These are phyloP conservation scores for Kodamaea arcana DNA, from an alignment of 1,139 yeast species.

Conservation along the genomic window DNA sequence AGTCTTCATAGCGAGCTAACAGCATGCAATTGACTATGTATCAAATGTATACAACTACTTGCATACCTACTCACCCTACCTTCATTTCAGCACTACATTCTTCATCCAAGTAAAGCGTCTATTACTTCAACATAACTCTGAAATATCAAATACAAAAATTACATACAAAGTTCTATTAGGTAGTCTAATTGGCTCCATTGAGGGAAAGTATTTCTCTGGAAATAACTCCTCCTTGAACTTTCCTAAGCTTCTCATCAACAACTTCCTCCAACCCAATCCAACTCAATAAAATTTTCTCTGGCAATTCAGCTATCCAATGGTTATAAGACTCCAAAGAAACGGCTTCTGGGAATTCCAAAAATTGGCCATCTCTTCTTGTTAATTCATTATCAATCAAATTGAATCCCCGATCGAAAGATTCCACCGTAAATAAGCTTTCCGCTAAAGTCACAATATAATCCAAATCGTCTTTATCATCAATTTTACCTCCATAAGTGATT, in stretches of 20 bases:
- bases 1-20: too few relatives aligned
- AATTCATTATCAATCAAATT: slow-evolving; percentile 29
- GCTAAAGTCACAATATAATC: slow-evolving; percentile 24
- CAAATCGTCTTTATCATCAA: slow-evolving; percentile 47
- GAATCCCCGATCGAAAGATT: slow-evolving; percentile 26
- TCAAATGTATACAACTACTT: too few relatives aligned
- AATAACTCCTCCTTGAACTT: slow-evolving; percentile 17
- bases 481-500: slow-evolving; percentile 72
- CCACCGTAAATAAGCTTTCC: slow-evolving; percentile 20
- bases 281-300: slow-evolving; percentile 53
- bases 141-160: too few relatives aligned
- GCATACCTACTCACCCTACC: too few relatives aligned
- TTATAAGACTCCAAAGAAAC: slow-evolving; percentile 29
- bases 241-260: slow-evolving; percentile 29
- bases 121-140: too few relatives aligned
- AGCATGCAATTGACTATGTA: too few relatives aligned
- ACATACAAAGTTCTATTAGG: too few relatives aligned
- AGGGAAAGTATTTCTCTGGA: slow-evolving; percentile 12
- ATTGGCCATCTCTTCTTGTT: slow-evolving; percentile 12
- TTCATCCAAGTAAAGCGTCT: too few relatives aligned
- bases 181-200: too few relatives aligned
- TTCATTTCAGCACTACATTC: too few relatives aligned
- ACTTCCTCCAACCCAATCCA: slow-evolving; percentile 60
- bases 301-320: slow-evolving; percentile 53
- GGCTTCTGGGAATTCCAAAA: slow-evolving; percentile 47